Evolutionary conservation across 768 basidiomycete genomes (phyloP).

Genomic region (Amylocystis lapponica): DNA sequence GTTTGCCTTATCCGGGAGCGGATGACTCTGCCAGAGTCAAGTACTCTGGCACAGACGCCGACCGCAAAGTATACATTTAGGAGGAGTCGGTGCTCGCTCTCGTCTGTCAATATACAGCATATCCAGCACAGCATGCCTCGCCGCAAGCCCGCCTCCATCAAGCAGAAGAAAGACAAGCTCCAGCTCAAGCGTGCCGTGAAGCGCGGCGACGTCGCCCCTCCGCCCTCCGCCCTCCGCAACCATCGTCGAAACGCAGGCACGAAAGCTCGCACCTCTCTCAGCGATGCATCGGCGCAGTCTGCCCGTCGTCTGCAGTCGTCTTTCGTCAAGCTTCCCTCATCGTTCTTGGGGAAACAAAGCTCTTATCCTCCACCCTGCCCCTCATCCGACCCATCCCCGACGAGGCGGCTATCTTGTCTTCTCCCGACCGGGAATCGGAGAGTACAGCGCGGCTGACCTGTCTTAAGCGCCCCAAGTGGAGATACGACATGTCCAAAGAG

Average conservation of each 20-base stretch:
- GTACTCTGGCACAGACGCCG: too few relatives aligned
- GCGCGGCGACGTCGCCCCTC: constrained; percentile 53
- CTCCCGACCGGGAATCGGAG: background rate
- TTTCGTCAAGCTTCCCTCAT: constrained; percentile 55
- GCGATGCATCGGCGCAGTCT: constrained; percentile 22
- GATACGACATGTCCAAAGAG: constrained; percentile 78
- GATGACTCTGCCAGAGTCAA: too few relatives aligned
- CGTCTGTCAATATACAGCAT: too few relatives aligned
- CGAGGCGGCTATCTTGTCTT: constrained; percentile 32
- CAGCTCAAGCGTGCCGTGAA: constrained; percentile 82
- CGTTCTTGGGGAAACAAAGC: constrained; percentile 57
- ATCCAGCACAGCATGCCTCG: constrained; percentile 25
- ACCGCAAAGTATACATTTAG: too few relatives aligned
- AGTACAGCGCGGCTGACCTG: constrained; percentile 25
- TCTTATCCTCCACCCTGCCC: constrained; percentile 45
- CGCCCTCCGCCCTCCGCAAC: constrained; percentile 29
- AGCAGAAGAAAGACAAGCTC: constrained; percentile 65
- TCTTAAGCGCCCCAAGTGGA: constrained; percentile 82
- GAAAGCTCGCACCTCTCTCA: constrained; percentile 1
- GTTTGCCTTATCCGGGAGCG: too few relatives aligned
- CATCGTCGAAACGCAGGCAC: constrained; percentile 21
- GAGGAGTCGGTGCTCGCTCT: too few relatives aligned
- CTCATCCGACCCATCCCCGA: constrained; percentile 53
- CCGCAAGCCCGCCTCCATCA: constrained; percentile 48
- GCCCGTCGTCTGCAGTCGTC: constrained; percentile 60